Base-by-base conservation (phyloP, 257 asterid genomes). In the Misopates orontium region DNA sequence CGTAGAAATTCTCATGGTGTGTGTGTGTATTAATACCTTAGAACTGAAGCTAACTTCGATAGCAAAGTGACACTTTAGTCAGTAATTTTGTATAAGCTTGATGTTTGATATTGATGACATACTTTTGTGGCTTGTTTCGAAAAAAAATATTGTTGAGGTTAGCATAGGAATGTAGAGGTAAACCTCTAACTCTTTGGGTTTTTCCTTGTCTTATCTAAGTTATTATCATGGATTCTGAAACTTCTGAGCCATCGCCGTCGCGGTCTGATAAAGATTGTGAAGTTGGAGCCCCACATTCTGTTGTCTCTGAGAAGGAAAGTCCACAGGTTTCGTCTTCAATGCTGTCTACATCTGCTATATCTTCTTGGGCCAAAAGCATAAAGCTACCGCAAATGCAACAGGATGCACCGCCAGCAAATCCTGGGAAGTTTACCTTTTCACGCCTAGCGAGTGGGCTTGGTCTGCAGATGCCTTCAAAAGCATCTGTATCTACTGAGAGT, bases 361-460 rank as follows among this genome's bases (percentile, higher is more conserved):
- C 96, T 56, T 79, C 88, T 60, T 85, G 96, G 97, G 87, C 94
- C 41, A 83, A 75, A 80, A 81, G 71, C 61, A 58, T 84, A 8
- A 83, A 78, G 65, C 83, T 81, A 75, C 85, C 95, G 0, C 95
- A 87, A 68, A 68, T 69, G 66, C 66, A 78, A 23, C 88, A 73
- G 59, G 81, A 79, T 23, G 74, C 87, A 9, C 85, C 77, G 57
- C 60, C 71, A 17, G 66, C 76, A 9, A 82, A 73, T 79, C 54
- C 77, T 57, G 79, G 85, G 60, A 82, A 64, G 69, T 83, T 80
- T 40, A 76, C 88, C 48, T 84, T 93, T 81, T 77, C 97, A 71
- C 95, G 95, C 57, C 79, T 93, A 45, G 85, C 95, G 31, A 90
- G 95, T 83, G 99, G 96, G 55, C 78, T 93, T 70, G 89, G 94